phyloP scores from a whole-genome alignment of 2,329 filamentous ascomycete species.

The Neonectria coccinea region DNA sequence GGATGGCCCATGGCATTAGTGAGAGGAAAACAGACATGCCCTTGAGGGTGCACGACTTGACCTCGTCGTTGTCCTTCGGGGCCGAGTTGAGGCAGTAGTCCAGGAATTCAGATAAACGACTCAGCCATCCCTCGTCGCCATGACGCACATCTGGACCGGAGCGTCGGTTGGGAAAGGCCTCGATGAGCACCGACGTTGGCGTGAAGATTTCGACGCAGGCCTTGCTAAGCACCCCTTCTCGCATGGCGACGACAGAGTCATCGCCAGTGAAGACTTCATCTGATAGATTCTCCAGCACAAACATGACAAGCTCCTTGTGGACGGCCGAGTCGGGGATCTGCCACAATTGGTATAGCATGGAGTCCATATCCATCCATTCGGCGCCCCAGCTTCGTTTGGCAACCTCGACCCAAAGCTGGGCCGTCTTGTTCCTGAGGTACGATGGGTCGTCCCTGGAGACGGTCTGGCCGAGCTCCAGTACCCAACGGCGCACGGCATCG shows the following conservation, averaged over 20 bases:
- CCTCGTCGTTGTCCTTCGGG: constrained; percentile 72
- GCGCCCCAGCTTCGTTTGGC: constrained; percentile 93
- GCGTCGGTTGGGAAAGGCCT: constrained; percentile 81
- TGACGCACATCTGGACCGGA: constrained; percentile 75
- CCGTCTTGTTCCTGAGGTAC: constrained; percentile 93
- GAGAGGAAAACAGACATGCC: constrained; percentile 82
- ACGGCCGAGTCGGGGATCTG: constrained; percentile 71
- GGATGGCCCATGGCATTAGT: constrained; percentile 87
- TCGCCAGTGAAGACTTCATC: constrained; percentile 95
- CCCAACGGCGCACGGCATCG: constrained; percentile 76
- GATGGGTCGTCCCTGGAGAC: constrained; percentile 78
- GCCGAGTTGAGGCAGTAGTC: constrained; percentile 77
- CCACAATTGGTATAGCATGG: constrained; percentile 85
- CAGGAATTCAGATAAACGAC: constrained; percentile 79
- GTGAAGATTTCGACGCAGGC: constrained; percentile 96
- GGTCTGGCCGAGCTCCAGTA: constrained; percentile 80
- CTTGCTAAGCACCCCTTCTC: constrained; percentile 86
- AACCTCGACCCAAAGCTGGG: constrained; percentile 93
- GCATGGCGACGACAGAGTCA: constrained; percentile 84
- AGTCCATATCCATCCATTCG: constrained; percentile 96
- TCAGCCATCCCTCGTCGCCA: constrained; percentile 88
- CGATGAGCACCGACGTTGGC: constrained; percentile 77
- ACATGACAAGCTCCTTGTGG: constrained; percentile 87
- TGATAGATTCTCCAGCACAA: constrained; percentile 89
- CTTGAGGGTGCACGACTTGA: constrained; percentile 79